Evolutionary conservation across 257 asterid genomes (phyloP), one percentile per base, ranked within the genome.

Genomic region (Coffea canephora): DNA sequence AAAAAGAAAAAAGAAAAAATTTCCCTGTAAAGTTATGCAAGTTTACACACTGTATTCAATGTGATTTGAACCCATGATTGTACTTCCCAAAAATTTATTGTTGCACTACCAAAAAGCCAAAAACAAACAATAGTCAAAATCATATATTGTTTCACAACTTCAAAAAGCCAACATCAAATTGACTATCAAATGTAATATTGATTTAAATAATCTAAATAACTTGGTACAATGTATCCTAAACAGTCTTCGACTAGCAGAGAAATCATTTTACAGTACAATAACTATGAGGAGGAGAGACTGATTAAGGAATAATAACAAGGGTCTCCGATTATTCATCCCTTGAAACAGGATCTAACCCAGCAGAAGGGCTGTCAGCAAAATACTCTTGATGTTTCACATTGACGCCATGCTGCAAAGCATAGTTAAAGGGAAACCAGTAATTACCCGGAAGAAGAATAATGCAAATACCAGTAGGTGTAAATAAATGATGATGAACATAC

Each of bases 321-420:
- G 46, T 11, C 73, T 31, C 79, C 76, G 50, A 21, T 91, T 85
- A 93, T 84, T 93, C 96, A 0, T 93, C 98, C 86, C 90, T 90
- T 59, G 92, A 64, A 73, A 85, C 89, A 70, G 96, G 84, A 78
- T 93, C 99, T 79, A 93, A 79, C 74, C 98, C 98, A 72, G 97
- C 97, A 74, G 97, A 88, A 62, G 99, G 93, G 85, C 93, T 91
- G 80, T 93, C 98, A 13, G 97, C 98, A 82, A 88, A 95, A 86
- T 95, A 95, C 57, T 93, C 99, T 85, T 91, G 99, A 87, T 95
- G 99, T 83, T 93, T 95, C 74, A 92, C 97, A 72, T 95, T 95
- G 50, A 95, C 97, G 59, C 99, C 99, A 55, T 93, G 88, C 99
- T 95, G 97, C 88, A 87, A 83, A 39, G 12, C 45, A 82, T 19